Percentiles rank a stretch among this genome's conserved stretches.
These are phyloP conservation scores for Fusarium redolens DNA, from an alignment of 2,329 filamentous ascomycete species.

Conservation along the genomic window DNA sequence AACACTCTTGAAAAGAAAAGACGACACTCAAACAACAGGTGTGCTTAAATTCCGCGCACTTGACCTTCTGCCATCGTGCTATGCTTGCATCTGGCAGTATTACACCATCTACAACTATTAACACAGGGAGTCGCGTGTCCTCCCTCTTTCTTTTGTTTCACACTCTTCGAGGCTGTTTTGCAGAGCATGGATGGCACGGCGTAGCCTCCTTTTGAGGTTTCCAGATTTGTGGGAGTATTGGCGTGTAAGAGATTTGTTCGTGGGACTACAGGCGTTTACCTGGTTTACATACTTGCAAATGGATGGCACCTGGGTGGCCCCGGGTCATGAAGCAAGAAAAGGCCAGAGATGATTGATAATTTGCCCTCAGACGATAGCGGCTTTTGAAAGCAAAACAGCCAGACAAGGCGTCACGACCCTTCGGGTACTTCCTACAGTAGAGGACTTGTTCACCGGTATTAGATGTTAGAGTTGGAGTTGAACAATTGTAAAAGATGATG, in stretches of 20 bases:
- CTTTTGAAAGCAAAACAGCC: conserved; percentile 7
- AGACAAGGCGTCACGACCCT: conserved; percentile 12
- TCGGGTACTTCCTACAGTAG: not conserved
- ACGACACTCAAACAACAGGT: not conserved
- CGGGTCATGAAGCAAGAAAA: conserved; percentile 21
- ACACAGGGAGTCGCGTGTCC: not conserved
- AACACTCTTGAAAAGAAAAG: not conserved
- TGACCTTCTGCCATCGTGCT: not conserved
- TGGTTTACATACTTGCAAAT: conserved; percentile 9
- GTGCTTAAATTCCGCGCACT: not conserved
- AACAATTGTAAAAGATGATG: conserved; percentile 37
- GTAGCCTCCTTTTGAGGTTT: conserved; percentile 28
- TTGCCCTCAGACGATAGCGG: not conserved
- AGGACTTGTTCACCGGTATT: conserved; percentile 15
- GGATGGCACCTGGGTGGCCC: not conserved
- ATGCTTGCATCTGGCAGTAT: not conserved
- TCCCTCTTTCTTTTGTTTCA: conserved; percentile 25
- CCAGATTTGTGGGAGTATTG: conserved; percentile 38
- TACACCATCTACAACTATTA: not conserved
- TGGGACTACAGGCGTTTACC: conserved; percentile 29
- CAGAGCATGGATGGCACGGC: conserved; percentile 31
- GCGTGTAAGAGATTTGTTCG: conserved; percentile 35
- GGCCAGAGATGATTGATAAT: conserved; percentile 1
- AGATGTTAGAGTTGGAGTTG: conserved; percentile 40
- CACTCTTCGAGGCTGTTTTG: conserved; percentile 20